These are phyloP conservation scores for Sicyos baderoa DNA, from an alignment of 306 rosid genomes.

Conservation along the genomic window DNA sequence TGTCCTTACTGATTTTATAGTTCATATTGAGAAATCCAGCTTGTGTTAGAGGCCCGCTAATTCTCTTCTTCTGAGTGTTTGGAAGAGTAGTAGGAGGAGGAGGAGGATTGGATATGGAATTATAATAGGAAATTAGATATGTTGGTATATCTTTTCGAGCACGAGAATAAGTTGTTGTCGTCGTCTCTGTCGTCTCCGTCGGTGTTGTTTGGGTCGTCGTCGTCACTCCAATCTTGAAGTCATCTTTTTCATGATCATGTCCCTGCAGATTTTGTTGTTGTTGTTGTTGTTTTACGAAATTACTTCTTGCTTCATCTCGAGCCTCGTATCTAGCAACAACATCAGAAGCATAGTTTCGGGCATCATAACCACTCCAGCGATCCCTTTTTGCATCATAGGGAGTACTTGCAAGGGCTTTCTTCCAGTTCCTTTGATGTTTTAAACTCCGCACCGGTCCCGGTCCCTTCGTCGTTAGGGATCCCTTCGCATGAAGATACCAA, in stretches of 20 bases:
- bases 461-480: too few species aligned
- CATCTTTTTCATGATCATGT: conserved; percentile 38
- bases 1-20: conserved; percentile 40
- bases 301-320: conserved; percentile 43
- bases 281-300: conserved; percentile 38
- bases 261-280: conserved; percentile 39
- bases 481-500: too few species aligned
- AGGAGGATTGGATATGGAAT: conserved; percentile 1
- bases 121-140: conserved; percentile 41
- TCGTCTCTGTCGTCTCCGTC: too few species aligned
- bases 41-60: conserved; percentile 54
- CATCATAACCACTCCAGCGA: conserved; percentile 61
- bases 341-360: conserved; percentile 30
- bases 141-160: conserved; percentile 46
- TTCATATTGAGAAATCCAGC: conserved; percentile 50
- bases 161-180: conserved; percentile 23
- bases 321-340: conserved; percentile 42
- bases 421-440: conserved; percentile 42
- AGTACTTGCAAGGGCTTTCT: conserved; percentile 34
- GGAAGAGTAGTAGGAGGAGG: conserved; percentile 55
- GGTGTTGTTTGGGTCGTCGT: too few species aligned
- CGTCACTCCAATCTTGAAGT: conserved; percentile 37
- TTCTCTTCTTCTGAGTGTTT: conserved; percentile 40
- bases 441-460: conserved; percentile 24
- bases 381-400: conserved; percentile 51